Base-by-base conservation (phyloP, 2,329 filamentous ascomycete genomes). In the Metarhizium sp. region DNA sequence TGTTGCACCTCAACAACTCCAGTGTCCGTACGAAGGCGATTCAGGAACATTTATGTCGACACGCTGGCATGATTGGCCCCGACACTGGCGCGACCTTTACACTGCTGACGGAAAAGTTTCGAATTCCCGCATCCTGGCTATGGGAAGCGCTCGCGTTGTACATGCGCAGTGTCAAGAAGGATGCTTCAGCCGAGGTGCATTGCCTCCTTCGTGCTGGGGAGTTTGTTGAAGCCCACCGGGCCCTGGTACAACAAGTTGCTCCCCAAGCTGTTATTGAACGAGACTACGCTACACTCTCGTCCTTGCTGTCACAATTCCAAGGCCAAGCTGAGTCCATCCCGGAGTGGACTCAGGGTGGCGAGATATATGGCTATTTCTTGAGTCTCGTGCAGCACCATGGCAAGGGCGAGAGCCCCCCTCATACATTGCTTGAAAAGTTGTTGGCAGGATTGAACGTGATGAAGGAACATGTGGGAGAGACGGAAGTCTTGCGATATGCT, bases 91-190 rank as follows among this genome's bases (percentile, higher is more conserved):
- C 72, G 16, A 78, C 71, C 53, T 90, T 85, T 69, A 73, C 71
- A 11, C 78, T 79, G 14, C 74, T 94, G 25, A 80, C 80, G 0
- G 73, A 79, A 48, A 82, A 81, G 36, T 81, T 92, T 53, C 80
- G 82, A 59, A 81, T 97, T 46, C 90, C 92, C 0, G 71, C 78
- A 1, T 70, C 79, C 3, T 95, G 92, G 91, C 78, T 97, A 52
- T 95, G 89, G 84, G 83, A 90, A 57, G 90, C 94, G 18, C 89
- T 92, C 66, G 92, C 92, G 13, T 77, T 92, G 14, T 87, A 87
- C 69, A 91, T 90, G 71, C 87, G 88, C 58, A 85, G 85, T 56
- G 82, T 85, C 50, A 82, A 80, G 64, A 82, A 84, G 59, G 84
- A 92, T 66, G 78, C 87, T 11, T 79, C 78, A 49, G 76, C 77